Conservation (phyloP, 495 filamentous ascomycete genomes). For the Beverwykella pulmonaria region DNA sequence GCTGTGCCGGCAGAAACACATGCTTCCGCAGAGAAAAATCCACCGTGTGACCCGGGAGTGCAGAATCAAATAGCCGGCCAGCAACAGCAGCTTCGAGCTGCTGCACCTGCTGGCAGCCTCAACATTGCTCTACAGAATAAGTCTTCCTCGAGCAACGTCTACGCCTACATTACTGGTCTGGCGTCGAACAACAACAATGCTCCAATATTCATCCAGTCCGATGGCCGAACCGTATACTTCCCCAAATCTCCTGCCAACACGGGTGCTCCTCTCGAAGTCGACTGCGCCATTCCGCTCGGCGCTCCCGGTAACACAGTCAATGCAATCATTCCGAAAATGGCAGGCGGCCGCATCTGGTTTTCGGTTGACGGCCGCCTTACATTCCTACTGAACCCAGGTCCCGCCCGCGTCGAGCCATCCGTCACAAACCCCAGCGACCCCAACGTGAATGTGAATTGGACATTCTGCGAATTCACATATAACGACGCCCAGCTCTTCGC, state of each 20-base stretch:
- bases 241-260: slow-evolving; percentile 55
- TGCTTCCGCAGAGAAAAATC: not conserved
- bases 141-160: slow-evolving; percentile 62
- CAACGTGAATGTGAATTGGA: slow-evolving; percentile 67
- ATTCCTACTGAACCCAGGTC: slow-evolving; percentile 71
- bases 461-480: slow-evolving; percentile 75
- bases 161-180: slow-evolving; percentile 71
- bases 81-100: slow-evolving; percentile 21
- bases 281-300: slow-evolving; percentile 67
- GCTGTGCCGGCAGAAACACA: not conserved
- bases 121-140: slow-evolving; percentile 65
- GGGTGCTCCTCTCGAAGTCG: slow-evolving; percentile 50
- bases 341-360: slow-evolving; percentile 73
- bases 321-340: slow-evolving; percentile 67
- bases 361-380: slow-evolving; percentile 61
- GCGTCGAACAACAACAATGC: slow-evolving; percentile 63
- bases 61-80: slow-evolving; percentile 4
- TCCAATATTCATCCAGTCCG: slow-evolving; percentile 63
- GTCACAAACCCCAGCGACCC: slow-evolving; percentile 66
- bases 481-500: slow-evolving; percentile 68
- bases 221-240: slow-evolving; percentile 60
- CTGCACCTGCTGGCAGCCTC: slow-evolving; percentile 45
- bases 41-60: not conserved
- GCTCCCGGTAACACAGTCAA: slow-evolving; percentile 59
- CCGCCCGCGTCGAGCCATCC: slow-evolving; percentile 71